Evolutionary conservation across 805 yeast species (phyloP), one percentile per base, ranked within the genome.

Genomic region (Candida jianshihensis): DNA sequence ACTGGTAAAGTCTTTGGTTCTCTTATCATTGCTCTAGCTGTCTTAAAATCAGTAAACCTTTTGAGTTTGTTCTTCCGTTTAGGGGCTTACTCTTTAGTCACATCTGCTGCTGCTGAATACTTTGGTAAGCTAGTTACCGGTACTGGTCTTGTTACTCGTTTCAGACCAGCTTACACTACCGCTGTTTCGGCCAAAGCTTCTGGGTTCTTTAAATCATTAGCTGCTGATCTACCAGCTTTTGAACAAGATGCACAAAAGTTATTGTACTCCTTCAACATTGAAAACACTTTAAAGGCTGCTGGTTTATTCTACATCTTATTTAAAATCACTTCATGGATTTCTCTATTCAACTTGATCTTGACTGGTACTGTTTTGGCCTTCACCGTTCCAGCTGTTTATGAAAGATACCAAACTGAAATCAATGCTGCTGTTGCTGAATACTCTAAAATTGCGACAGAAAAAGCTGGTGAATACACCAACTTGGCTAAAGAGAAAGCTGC

Each of bases 1-100:
- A 79, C 96, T 35, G 96, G 82, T 43, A 78, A 79, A 54, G 76
- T 81, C 31, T 75, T 87, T 49, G 92, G 82, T 30, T 68, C 76
- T 25, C 66, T 81, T 42, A 54, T 85, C 31, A 57, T 68, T 20
- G 60, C 69, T 19, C 64, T 84, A 53, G 45, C 81, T 36, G 57
- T 79, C 25, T 53, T 81, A 50, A 83, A 81, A 59, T 71, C 66
- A 34, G 72, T 82, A 51, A 80, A 82, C 57, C 54, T 83, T 47
- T 49, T 79, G 49, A 73, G 77, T 44, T 61, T 79, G 36, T 61
- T 80, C 51, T 73, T 80, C 68, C 76, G 72, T 57, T 42, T 81
- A 31, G 62, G 76, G 37, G 76, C 77, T 57, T 60, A 78, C 43
- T 76, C 71, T 19, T 68, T 88, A 43, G 64, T 71, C 36, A 46